Conservation (phyloP, 768 basidiomycete species). For the Leccinum obscurum region DNA sequence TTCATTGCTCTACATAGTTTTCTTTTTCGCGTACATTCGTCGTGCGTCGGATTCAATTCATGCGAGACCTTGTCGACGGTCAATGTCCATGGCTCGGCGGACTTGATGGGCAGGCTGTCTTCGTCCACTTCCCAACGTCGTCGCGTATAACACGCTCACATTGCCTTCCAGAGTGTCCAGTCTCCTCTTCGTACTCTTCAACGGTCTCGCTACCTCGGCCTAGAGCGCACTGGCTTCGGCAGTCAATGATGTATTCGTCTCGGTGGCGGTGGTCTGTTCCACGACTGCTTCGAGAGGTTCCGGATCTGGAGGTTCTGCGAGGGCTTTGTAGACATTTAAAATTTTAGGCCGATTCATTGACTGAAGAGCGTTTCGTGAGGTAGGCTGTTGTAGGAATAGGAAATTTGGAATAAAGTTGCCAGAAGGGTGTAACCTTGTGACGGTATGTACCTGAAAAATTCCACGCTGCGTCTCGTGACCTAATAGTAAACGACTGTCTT, state of each 20-base stretch:
- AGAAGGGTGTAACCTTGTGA: too few relatives aligned
- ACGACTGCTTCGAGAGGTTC: conserved; percentile 96
- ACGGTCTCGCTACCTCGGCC: conserved; percentile 59
- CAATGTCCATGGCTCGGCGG: conserved; percentile 72
- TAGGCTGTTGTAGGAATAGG: conserved; percentile 58
- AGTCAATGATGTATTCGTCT: conserved; percentile 23
- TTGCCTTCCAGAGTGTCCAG: conserved; percentile 82
- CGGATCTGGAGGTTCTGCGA: conserved; percentile 96
- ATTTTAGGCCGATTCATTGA: conserved; percentile 86
- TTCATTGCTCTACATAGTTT: conserved; percentile 85
- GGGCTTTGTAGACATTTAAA: conserved; percentile 90
- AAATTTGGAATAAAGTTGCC: too few relatives aligned
- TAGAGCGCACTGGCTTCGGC: conserved; percentile 80
- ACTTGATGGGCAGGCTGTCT: conserved; percentile 2
- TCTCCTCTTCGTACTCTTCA: conserved; percentile 74
- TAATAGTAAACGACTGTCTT: too few relatives aligned
- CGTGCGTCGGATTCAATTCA: conserved; percentile 94
- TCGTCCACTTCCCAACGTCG: background rate
- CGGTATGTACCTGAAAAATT: too few relatives aligned
- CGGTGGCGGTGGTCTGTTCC: conserved; percentile 88
- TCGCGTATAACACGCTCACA: conserved; percentile 42
- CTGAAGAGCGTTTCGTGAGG: conserved; percentile 89
- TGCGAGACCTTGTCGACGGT: conserved; percentile 86
- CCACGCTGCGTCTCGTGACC: too few relatives aligned
- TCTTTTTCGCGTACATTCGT: conserved; percentile 84